Evolutionary conservation across 2,329 filamentous ascomycete species (phyloP), one percentile per base, ranked within the genome.

Genomic region (Nemania bipapillata): DNA sequence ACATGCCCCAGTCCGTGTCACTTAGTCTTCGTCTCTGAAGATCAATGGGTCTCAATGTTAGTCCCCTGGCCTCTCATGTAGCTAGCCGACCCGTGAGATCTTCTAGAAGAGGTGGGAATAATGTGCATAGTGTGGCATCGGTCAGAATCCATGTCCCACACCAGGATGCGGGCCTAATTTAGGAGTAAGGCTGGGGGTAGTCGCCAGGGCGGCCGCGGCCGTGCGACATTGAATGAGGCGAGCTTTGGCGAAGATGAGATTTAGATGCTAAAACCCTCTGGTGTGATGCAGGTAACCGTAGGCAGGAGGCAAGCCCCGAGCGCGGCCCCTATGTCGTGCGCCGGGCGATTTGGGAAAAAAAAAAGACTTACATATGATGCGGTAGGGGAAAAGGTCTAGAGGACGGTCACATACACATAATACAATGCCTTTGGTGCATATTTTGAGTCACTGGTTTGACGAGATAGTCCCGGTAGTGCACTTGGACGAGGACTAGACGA

Each of bases 241-340:
- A 71, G 66, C 66, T 77, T 76, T 77, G 75, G 76, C 77, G 76
- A 78, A 72, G 70, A 68, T 69, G 66, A 67, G 63, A 58, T 26
- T 22, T 42, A 28, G 55, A 52, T 67, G 60, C 57, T 68, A 73
- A 72, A 70, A 66, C 32, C 71, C 72, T 73, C 70, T 63, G 69
- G 68, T 66, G 40, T 32, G 59, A 76, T 78, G 77, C 76, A 77
- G 65, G 73, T 63, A 77, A 24, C 76, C 77, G 76, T 12, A 45
- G 40, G 73, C 72, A 73, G 74, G 72, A 72, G 72, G 70, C 66
- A 72, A 56, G 71, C 72, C 74, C 72, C 74, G 53, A 74, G 70
- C 70, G 70, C 74, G 68, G 74, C 68, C 60, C 69, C 65, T 72
- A 73, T 77, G 73, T 73, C 60, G 73, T 70, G 70, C 72, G 69